Evolutionary conservation across 768 basidiomycete species (phyloP), one percentile per base, ranked within the genome.

Genomic region (Hygrophorus pudorinus): DNA sequence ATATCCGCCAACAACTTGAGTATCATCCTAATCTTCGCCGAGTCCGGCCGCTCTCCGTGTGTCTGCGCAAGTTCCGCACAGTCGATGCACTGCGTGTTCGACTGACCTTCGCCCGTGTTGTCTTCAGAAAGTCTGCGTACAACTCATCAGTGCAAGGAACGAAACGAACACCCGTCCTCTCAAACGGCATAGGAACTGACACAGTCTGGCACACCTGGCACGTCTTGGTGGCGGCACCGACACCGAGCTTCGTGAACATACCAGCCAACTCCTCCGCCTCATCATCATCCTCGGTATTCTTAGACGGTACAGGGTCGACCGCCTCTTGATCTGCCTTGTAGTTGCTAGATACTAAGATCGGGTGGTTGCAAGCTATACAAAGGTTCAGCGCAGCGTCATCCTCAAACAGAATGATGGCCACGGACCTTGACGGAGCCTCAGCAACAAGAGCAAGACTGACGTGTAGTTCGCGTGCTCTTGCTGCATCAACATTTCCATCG

Each of bases 371-470:
- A 0, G 92, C 92, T 94, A 44, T 7, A 28, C 6, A 27, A 24
- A 14, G 37, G 42, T 29, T 14, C 6, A 18, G 16, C 36, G 42
- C 16, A 44, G 16, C 50, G 27, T 35, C 7, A 47, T 17, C 3
- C 10, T 10, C 38, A n/a, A 6, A 33, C 6, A 37, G 18, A 45
- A 38, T 16, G 40, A 20, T 45, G 38, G 24, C 17, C 24, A 58
- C 71, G 21, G 48, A 85, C 93, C 89, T 75, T 99, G 94, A 21
- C 94, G 80, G 38, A 97, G 69, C 24, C 94, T 76, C 38, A 96
- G 72, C 49, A 87, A 70, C 27, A 87, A 58, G 12, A 84, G 66
- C 52, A 88, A 65, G 4, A 88, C 78, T 29, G 75, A 73, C 0
- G 83, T 85, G 56, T 88, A 86, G 50, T 73, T 73, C 14, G 77